Evolutionary conservation across 805 yeast species (phyloP).

Genomic region (Wickerhamiella shivajii): DNA sequence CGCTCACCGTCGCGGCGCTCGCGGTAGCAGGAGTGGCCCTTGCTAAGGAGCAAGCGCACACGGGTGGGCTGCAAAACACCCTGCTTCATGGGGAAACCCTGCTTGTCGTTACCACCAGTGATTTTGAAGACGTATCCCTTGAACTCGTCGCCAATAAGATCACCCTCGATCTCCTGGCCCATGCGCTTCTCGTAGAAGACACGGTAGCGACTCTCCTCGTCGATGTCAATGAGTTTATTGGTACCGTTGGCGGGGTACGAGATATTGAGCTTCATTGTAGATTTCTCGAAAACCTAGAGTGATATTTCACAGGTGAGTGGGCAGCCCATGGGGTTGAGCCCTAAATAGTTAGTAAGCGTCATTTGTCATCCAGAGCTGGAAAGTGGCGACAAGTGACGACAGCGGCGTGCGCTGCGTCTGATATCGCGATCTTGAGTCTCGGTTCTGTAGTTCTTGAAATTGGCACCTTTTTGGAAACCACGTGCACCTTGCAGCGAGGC

Average conservation of each 20-base stretch:
- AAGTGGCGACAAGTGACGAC: too few species aligned
- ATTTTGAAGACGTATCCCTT: slow-evolving; percentile 98
- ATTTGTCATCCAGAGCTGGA: too few species aligned
- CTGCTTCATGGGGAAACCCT: slow-evolving; percentile 99
- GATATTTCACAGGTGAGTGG: slow-evolving; percentile 6
- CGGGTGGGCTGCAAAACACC: slow-evolving; percentile 99
- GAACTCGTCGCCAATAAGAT: slow-evolving; percentile 95
- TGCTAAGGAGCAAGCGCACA: slow-evolving; percentile 86
- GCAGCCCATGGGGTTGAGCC: slow-evolving; percentile 3
- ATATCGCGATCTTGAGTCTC: too few species aligned
- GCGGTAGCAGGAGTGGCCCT: slow-evolving; percentile 98
- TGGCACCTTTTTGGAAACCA: too few species aligned
- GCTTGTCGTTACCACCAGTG: slow-evolving; percentile 99
- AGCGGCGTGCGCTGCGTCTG: too few species aligned
- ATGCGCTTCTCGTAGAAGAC: slow-evolving; percentile 98
- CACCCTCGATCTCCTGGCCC: slow-evolving; percentile 99
- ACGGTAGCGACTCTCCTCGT: slow-evolving; percentile 98
- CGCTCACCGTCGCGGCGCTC: slow-evolving; percentile 99
- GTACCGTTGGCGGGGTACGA: slow-evolving; percentile 99
- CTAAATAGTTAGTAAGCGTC: background rate
- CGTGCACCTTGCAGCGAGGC: too few species aligned
- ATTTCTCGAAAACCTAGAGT: slow-evolving; percentile 1
- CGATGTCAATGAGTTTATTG: slow-evolving; percentile 94
- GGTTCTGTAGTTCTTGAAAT: too few species aligned
- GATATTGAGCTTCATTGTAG: slow-evolving; percentile 68